phyloP scores from a whole-genome alignment of 352 stramenopile species.

The Phytophthora sansomeana region DNA sequence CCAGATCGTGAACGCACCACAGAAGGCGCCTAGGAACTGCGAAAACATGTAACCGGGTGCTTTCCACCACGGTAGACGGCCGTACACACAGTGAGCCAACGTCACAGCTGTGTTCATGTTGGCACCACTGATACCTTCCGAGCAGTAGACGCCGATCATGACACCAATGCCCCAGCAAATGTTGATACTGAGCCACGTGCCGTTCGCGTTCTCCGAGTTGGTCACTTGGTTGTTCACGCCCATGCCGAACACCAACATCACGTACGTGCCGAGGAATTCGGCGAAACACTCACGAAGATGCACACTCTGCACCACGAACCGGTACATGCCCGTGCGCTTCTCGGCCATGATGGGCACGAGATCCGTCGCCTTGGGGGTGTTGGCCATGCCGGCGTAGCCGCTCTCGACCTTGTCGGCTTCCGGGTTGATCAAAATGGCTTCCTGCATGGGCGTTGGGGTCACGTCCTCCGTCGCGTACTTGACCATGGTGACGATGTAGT shows the following conservation, averaged over 20 bases:
- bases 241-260: conserved; percentile 64
- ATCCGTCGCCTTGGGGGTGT: conserved; percentile 36
- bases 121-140: conserved; percentile 50
- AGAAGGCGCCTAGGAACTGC: conserved; percentile 52
- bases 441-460: conserved; percentile 32
- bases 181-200: conserved; percentile 67
- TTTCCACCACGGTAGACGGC: conserved; percentile 52
- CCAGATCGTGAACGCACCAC: conserved; percentile 46
- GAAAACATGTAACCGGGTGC: conserved; percentile 51
- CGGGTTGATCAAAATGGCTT: conserved; percentile 40
- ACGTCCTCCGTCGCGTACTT: conserved; percentile 28
- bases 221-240: conserved; percentile 65
- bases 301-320: conserved; percentile 36
- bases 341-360: conserved; percentile 35
- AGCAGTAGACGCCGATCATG: conserved; percentile 58
- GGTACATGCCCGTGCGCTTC: conserved; percentile 53
- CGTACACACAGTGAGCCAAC: conserved; percentile 46
- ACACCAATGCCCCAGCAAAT: conserved; percentile 53
- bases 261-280: conserved; percentile 56
- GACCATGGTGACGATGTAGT: conserved; percentile 12
- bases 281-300: conserved; percentile 48
- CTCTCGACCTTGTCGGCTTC: conserved; percentile 30
- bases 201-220: conserved; percentile 48
- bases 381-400: conserved; percentile 29
- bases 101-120: conserved; percentile 69